Conservation (phyloP, 148 eudicot species). For the Rhododendron kiyosumense region DNA sequence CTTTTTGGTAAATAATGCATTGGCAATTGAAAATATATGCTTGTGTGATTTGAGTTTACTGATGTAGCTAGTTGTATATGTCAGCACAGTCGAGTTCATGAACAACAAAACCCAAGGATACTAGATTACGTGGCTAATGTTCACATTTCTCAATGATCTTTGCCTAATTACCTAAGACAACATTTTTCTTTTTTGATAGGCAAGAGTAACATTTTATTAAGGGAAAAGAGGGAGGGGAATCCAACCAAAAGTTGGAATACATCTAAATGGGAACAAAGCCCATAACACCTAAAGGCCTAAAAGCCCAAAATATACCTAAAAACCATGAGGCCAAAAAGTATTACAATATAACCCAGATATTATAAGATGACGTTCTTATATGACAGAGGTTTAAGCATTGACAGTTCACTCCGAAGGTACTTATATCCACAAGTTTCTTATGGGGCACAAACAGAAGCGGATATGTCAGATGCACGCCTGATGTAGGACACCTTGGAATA, state of each 20-base stretch:
- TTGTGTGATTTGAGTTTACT: neutral
- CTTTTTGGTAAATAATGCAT: neutral
- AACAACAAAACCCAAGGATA: neutral
- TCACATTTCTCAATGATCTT: conserved; percentile 1
- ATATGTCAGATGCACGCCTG: neutral
- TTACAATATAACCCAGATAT: too few species aligned
- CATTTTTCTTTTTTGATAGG: too few species aligned
- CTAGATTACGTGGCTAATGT: neutral
- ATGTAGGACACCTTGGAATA: neutral
- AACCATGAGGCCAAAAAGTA: too few species aligned
- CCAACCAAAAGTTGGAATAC: too few species aligned
- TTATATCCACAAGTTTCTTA: neutral
- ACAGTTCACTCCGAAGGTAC: neutral
- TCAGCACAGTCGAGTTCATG: neutral
- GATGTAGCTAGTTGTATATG: neutral
- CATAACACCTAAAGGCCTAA: too few species aligned
- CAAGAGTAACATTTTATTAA: too few species aligned
- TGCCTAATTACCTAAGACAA: neutral
- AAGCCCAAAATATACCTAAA: too few species aligned
- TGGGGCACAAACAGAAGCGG: neutral
- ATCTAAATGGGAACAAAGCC: too few species aligned
- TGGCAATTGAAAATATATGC: neutral
- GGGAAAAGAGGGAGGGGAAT: too few species aligned
- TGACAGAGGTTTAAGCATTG: neutral
- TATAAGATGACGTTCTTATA: neutral